phyloP scores from a whole-genome alignment of 306 rosid genomes.

The Malus domestica region ASM211411v1 NC_041804.1:602001-602500 shows the following conservation, averaged over 20 bases:
- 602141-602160: not conserved
- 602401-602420: not conserved
- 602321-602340: not conserved
- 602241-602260: not conserved
- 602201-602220: not conserved
- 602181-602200: too few species aligned
- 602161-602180: not conserved
- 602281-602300: constrained; percentile 97
- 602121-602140: not conserved
- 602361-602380: not conserved
- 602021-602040: not conserved
- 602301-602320: constrained; percentile 68
- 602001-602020: not conserved
- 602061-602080: not conserved
- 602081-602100: not conserved
- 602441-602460: constrained; percentile 11
- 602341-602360: constrained; percentile 11
- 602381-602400: not conserved
- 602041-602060: not conserved
- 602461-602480: constrained; percentile 11
- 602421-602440: not conserved
- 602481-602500: not conserved
- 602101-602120: not conserved
- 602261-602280: not conserved
- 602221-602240: not conserved